phyloP scores from a whole-genome alignment of 257 asterid genomes.

The Solanum clarkiae region DNA sequence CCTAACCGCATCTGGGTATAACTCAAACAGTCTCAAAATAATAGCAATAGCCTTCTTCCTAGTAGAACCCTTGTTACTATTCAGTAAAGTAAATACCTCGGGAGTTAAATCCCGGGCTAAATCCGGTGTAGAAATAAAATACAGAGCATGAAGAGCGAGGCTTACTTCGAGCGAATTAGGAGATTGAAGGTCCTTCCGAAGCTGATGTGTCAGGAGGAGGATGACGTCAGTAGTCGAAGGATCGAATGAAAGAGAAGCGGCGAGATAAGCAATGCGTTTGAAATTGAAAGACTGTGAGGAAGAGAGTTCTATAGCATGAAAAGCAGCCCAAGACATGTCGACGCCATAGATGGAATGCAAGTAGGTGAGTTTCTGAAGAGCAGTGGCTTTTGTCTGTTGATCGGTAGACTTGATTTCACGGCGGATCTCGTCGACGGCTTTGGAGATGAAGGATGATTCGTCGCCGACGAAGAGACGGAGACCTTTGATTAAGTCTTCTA shows the following conservation, averaged over 20 bases:
- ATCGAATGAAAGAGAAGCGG: slow-evolving; percentile 70
- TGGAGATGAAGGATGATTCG: slow-evolving; percentile 42
- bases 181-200: slow-evolving; percentile 76
- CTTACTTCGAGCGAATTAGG: slow-evolving; percentile 57
- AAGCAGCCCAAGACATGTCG: slow-evolving; percentile 82
- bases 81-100: slow-evolving; percentile 55
- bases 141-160: slow-evolving; percentile 60
- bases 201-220: slow-evolving; percentile 89
- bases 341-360: slow-evolving; percentile 68
- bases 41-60: slow-evolving; percentile 64
- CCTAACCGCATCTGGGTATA: slow-evolving; percentile 78
- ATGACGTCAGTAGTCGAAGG: slow-evolving; percentile 71
- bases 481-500: slow-evolving; percentile 72
- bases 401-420: slow-evolving; percentile 85
- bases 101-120: slow-evolving; percentile 80
- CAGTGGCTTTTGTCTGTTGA: slow-evolving; percentile 55
- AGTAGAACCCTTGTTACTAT: slow-evolving; percentile 33
- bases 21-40: slow-evolving; percentile 55
- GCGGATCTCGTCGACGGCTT: slow-evolving; percentile 70
- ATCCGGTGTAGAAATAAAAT: slow-evolving; percentile 58
- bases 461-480: slow-evolving; percentile 40
- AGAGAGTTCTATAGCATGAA: slow-evolving; percentile 76
- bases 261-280: slow-evolving; percentile 62
- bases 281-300: slow-evolving; percentile 47
- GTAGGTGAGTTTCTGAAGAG: slow-evolving; percentile 70